These are phyloP conservation scores for Xylariomycetidae sp. DNA, from an alignment of 2,329 filamentous ascomycete genomes.

Conservation along the genomic window DNA sequence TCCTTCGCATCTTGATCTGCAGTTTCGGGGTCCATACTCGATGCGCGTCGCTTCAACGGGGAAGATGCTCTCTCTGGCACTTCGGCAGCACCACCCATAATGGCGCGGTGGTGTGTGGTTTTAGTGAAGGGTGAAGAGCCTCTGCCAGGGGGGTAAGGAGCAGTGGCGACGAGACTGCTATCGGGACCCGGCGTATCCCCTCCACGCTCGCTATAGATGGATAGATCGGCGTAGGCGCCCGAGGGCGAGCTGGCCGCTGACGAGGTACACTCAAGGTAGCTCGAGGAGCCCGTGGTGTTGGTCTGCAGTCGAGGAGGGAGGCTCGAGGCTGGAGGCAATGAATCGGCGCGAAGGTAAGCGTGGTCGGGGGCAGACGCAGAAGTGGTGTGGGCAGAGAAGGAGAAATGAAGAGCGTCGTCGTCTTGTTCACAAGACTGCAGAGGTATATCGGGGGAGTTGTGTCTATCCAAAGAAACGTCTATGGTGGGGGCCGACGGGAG, in stretches of 20 bases:
- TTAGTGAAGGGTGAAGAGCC: slow-evolving; percentile 49
- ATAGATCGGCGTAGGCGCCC: slow-evolving; percentile 52
- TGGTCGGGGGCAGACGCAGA: slow-evolving; percentile 34
- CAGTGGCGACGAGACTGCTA: slow-evolving; percentile 32
- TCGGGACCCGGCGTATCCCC: slow-evolving; percentile 38
- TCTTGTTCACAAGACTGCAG: slow-evolving; percentile 49
- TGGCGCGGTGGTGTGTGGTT: slow-evolving; percentile 43
- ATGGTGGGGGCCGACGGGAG: slow-evolving; percentile 40
- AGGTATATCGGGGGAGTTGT: slow-evolving; percentile 38
- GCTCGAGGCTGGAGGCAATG: slow-evolving; percentile 41
- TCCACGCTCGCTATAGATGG: slow-evolving; percentile 50
- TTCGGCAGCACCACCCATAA: slow-evolving; percentile 58
- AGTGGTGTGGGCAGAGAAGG: slow-evolving; percentile 41
- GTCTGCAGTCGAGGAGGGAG: slow-evolving; percentile 50
- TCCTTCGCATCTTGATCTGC: slow-evolving; percentile 33
- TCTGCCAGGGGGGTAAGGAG: slow-evolving; percentile 28
- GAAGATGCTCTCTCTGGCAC: slow-evolving; percentile 58
- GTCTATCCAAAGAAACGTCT: slow-evolving; percentile 13
- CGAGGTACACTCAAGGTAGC: slow-evolving; percentile 45
- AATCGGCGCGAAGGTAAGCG: slow-evolving; percentile 24
- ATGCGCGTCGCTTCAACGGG: slow-evolving; percentile 59
- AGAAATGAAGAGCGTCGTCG: slow-evolving; percentile 44
- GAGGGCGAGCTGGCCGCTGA: slow-evolving; percentile 56
- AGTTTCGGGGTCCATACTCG: slow-evolving; percentile 52
- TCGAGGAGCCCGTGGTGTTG: slow-evolving; percentile 34